These are phyloP conservation scores for Fusarium albidum DNA, from an alignment of 2,329 filamentous ascomycete genomes.

Conservation along the genomic window DNA sequence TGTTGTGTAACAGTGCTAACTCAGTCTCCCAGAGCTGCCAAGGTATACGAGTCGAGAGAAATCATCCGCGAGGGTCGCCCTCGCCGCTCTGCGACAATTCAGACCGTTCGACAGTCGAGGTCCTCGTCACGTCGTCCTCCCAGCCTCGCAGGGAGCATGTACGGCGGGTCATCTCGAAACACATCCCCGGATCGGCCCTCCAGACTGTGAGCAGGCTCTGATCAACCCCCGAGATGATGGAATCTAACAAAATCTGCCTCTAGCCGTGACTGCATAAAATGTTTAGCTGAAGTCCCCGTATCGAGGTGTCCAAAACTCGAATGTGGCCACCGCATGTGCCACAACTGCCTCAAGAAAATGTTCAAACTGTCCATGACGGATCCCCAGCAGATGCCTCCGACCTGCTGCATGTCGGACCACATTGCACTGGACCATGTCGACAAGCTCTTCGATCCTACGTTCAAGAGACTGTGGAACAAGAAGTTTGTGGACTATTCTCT, in stretches of 20 bases:
- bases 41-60: slow-evolving; percentile 38
- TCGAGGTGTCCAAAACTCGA: slow-evolving; percentile 74
- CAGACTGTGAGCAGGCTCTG: slow-evolving; percentile 34
- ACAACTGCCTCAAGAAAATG: slow-evolving; percentile 74
- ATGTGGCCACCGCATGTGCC: slow-evolving; percentile 85
- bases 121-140: slow-evolving; percentile 39
- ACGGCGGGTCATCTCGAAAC: slow-evolving; percentile 38
- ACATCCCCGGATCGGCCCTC: slow-evolving; percentile 39
- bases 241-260: slow-evolving; percentile 20
- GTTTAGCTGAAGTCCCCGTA: slow-evolving; percentile 72
- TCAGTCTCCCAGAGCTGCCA: slow-evolving; percentile 26
- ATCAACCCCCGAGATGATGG: neutral
- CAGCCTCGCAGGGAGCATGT: slow-evolving; percentile 40
- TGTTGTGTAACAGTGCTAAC: slow-evolving; percentile 12
- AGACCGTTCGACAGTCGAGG: slow-evolving; percentile 34
- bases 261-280: slow-evolving; percentile 77
- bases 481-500: slow-evolving; percentile 82
- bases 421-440: slow-evolving; percentile 83
- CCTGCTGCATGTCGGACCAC: slow-evolving; percentile 76
- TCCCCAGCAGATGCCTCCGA: slow-evolving; percentile 83
- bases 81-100: slow-evolving; percentile 25
- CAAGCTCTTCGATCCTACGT: slow-evolving; percentile 73
- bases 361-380: slow-evolving; percentile 81
- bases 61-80: slow-evolving; percentile 34
- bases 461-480: slow-evolving; percentile 82